Evolutionary conservation across 352 stramenopile species (phyloP), one percentile per base, ranked within the genome.

Genomic region (Phytophthora boehmeriae): DNA sequence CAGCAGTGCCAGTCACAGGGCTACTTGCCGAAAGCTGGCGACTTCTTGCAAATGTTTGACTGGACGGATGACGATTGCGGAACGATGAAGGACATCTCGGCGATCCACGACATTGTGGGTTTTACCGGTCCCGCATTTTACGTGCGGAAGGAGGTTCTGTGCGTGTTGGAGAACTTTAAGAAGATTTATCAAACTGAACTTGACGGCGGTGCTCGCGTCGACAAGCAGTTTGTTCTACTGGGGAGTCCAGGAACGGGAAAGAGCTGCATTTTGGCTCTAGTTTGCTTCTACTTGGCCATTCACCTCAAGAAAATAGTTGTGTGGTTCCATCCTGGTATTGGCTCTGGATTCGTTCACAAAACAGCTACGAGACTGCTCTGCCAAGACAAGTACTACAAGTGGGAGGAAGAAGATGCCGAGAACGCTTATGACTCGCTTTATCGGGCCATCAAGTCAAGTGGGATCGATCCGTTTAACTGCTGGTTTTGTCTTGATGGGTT

Each of bases 401-500:
- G 50, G 51, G 2, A 17, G 0, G 48, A 59, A 10, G 1, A 17
- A 0, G 30, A 25, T 0, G 28, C 16, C 16, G 5, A n/a, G 23
- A 56, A 28, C 4, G 14, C 38, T 22, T 60, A 20, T 32, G 16
- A 9, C 38, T 16, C 6, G 23, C 23, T 60, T 11, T 30, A 44
- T 9, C 3, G 35, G 19, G 25, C 10, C 17, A 0, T 27, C 2
- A 6, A 19, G 9, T 9, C n/a, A 16, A 14, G 32, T 23, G 30
- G 4, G 5, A 2, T 22, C 3, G 30, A 32, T 17, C 19, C 11
- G 2, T 11, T 39, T 5, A 20, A n/a, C 11, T 23, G 25, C 19
- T 66, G 59, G 43, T 52, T 47, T 13, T 54, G 30, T 54, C 35
- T 66, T 45, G 51, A 66, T 38, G 50, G 50, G 4, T 23, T 61